Base-by-base conservation (phyloP, 164 flowering plant species). In the Dillenia suffruticosa region DNA sequence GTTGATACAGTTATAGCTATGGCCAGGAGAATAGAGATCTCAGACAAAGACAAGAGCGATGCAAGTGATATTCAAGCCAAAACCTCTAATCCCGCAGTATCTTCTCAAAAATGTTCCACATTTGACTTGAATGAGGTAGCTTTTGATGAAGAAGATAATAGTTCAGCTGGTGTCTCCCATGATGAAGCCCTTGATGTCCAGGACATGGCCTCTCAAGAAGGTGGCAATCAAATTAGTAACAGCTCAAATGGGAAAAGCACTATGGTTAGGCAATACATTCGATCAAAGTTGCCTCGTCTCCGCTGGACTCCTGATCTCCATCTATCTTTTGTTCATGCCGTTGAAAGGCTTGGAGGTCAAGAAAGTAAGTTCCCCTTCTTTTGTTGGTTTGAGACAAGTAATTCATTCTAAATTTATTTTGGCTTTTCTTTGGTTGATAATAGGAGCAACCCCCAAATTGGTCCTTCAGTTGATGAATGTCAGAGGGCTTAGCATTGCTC, bases 381-480 rank as follows among this genome's bases (percentile, higher is more conserved):
- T 32, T 4, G 40, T 32, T 32, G 40, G 40, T 5, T 32, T 32
- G 40, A 32, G 40, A 4, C 40, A 32, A 32, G 40, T 32, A 6
- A 6, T 32, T 5, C 40, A 32, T 6, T 32, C 40, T 32, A 32
- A 32, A 32, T 6, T 32, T 32, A 32, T 4, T 16, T 51, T 68
- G 10, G 26, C 40, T 48, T 24, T 50, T 40, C 1, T 24, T 59
- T 17, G n/a, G 9, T 17, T 47, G n/a, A n/a, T 51, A 22, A 13
- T 70, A 78, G 84, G 72, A 59, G 81, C 84, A 44, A 80, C 84
- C 53, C 84, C 84, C 1, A 80, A 80, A 59, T 63, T 76, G 14
- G 81, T 80, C 43, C 84, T 77, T 59, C 81, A 80, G 53, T 13
- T 80, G 63, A 80, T 80, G 84, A 76, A 80, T 63, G 79, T 80